Percentiles rank a stretch among this genome's conserved stretches.
Conservation (phyloP, 768 basidiomycete species). For the Dentipellis fragilis region DNA sequence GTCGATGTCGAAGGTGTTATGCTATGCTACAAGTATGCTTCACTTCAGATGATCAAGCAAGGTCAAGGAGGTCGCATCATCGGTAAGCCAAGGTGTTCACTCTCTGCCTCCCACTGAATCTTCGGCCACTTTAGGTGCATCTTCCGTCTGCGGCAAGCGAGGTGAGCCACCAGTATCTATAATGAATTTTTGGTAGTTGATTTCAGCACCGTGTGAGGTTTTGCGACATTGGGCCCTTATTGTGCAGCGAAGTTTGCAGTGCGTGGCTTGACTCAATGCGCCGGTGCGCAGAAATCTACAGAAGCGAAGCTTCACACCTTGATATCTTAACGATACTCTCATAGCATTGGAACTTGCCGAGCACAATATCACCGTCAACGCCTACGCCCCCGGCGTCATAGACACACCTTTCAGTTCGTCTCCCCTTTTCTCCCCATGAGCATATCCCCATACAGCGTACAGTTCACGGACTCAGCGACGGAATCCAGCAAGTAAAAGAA, state of each 20-base stretch:
- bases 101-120: neutral
- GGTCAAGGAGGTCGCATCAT: conserved; percentile 17
- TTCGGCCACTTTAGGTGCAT: conserved; percentile 4
- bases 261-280: conserved; percentile 20
- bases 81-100: conserved; percentile 5
- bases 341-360: conserved; percentile 13
- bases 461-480: neutral
- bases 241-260: conserved; percentile 23
- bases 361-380: conserved; percentile 16
- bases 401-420: conserved; percentile 13
- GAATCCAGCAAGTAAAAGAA: neutral
- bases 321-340: neutral
- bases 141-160: conserved; percentile 1
- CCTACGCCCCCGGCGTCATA: conserved; percentile 15
- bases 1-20: conserved; percentile 15
- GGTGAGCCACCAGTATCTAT: neutral
- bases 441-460: neutral
- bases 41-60: conserved; percentile 16
- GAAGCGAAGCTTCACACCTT: neutral
- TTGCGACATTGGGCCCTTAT: conserved; percentile 16
- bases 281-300: conserved; percentile 5
- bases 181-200: too few relatives aligned
- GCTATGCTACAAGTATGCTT: conserved; percentile 17
- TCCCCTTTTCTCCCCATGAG: neutral
- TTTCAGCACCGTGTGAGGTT: neutral